Evolutionary conservation across 1,284 basidiomycete genomes (phyloP).

Genomic region (Irpex sp.): DNA sequence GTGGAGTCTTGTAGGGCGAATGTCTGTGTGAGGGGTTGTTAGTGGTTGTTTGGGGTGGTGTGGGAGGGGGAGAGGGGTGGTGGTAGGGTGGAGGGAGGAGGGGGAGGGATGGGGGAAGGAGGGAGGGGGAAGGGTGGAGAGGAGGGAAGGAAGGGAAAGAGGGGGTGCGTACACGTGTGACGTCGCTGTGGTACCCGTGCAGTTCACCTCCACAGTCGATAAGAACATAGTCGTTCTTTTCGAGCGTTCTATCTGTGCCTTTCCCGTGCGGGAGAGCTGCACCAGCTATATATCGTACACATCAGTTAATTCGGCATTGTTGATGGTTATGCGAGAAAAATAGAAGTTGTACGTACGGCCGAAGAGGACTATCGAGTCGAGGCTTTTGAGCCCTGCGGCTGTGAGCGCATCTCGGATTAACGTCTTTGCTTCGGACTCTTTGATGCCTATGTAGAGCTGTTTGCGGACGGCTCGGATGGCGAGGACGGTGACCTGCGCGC

Average conservation of each 20-base stretch:
- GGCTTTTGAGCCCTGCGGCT: conserved; percentile 53
- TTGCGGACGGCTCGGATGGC: conserved; percentile 67
- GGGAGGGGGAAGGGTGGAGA: too few relatives aligned
- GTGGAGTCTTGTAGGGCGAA: conserved; percentile 59
- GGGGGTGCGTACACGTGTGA: conserved; percentile 58
- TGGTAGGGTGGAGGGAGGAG: neutral
- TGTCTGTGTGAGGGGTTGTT: conserved; percentile 42
- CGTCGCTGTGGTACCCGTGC: conserved; percentile 74
- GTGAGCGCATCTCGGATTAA: conserved; percentile 57
- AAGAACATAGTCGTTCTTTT: conserved; percentile 63
- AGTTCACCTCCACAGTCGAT: conserved; percentile 74
- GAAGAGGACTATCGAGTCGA: conserved; percentile 68
- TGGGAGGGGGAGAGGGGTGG: neutral
- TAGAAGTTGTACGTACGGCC: conserved; percentile 50
- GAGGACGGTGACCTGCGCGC: conserved; percentile 72
- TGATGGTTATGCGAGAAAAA: neutral
- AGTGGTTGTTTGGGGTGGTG: neutral
- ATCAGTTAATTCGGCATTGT: neutral
- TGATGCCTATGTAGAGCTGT: conserved; percentile 68
- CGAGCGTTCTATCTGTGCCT: conserved; percentile 63
- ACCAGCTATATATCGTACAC: conserved; percentile 48
- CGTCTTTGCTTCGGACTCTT: conserved; percentile 61
- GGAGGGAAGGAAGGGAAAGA: too few relatives aligned
- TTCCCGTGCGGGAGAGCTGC: conserved; percentile 83
- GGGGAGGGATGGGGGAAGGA: too few relatives aligned